Percentiles rank a stretch among this genome's conserved stretches.
Conservation (phyloP, 495 filamentous ascomycete genomes). For the Glonium stellatum region DNA sequence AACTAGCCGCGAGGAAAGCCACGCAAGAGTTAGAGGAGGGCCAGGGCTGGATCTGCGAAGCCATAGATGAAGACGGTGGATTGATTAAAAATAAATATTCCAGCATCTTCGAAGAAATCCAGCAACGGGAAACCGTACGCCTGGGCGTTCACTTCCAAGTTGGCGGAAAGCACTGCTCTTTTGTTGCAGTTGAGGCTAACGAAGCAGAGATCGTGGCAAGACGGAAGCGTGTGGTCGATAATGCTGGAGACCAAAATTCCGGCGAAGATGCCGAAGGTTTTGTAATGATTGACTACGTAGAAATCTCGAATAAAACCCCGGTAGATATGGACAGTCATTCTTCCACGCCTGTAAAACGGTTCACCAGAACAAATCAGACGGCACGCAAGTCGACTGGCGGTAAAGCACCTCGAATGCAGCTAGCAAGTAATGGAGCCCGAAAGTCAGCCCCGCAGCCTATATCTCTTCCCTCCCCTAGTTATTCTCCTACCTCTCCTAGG, state of each 20-base stretch:
- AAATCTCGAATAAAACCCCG: too few species aligned
- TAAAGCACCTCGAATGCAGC: conserved; percentile 13
- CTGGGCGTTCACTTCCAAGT: conserved; percentile 59
- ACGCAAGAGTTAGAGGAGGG: conserved; percentile 61
- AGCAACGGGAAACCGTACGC: conserved; percentile 54
- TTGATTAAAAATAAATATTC: conserved; percentile 45
- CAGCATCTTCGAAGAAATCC: conserved; percentile 45
- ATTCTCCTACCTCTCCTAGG: too few species aligned
- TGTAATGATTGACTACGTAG: too few species aligned
- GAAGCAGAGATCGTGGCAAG: too few species aligned
- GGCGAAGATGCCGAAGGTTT: too few species aligned
- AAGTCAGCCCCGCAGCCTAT: conserved; percentile 6
- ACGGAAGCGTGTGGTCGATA: too few species aligned
- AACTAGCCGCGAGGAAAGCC: conserved; percentile 60
- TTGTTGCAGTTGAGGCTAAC: too few species aligned
- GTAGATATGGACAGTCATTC: too few species aligned
- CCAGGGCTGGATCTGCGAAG: conserved; percentile 56
- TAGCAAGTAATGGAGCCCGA: conserved; percentile 9
- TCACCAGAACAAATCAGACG: too few species aligned
- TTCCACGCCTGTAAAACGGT: too few species aligned
- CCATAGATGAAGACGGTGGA: conserved; percentile 38
- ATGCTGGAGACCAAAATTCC: too few species aligned
- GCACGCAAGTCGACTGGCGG: conserved; percentile 14
- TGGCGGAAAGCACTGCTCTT: conserved; percentile 46
- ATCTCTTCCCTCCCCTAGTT: background rate